These are phyloP conservation scores for Saccharomycopsis phalli DNA, from an alignment of 1,139 yeast species.

Conservation along the genomic window DNA sequence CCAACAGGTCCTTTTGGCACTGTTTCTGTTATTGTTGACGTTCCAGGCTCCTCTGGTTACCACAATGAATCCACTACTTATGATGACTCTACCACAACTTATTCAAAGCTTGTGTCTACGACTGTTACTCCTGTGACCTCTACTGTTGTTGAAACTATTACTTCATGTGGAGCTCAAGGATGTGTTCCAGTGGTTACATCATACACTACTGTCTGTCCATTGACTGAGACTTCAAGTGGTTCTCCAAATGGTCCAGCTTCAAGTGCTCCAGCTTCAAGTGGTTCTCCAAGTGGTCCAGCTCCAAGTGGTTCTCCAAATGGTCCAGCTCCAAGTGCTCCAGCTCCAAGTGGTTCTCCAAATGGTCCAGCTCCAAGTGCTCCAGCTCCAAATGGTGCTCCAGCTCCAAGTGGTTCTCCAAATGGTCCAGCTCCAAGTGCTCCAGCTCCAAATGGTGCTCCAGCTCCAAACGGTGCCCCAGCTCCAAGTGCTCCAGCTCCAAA, in stretches of 20 bases:
- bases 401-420: neutral
- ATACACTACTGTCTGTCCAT: neutral
- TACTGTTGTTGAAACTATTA: slow-evolving; percentile 1
- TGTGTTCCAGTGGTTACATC: neutral
- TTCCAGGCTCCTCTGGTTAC: neutral
- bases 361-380: neutral
- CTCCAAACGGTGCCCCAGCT: neutral
- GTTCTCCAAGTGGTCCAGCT: neutral
- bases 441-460: neutral
- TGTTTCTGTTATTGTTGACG: slow-evolving; percentile 6
- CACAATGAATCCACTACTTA: neutral
- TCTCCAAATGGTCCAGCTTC: neutral
- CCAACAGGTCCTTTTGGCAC: neutral
- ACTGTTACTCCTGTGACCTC: neutral
- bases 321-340: neutral
- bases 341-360: neutral
- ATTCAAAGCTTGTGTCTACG: too few relatives aligned
- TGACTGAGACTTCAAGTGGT: neutral
- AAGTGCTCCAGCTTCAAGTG: neutral
- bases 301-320: neutral
- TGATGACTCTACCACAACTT: too few relatives aligned
- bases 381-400: neutral
- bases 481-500: neutral
- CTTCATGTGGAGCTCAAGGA: neutral
- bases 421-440: neutral